Evolutionary conservation across 169 alveolate species (phyloP), one percentile per base, ranked within the genome.

Genomic region (Plasmodium adleri): DNA sequence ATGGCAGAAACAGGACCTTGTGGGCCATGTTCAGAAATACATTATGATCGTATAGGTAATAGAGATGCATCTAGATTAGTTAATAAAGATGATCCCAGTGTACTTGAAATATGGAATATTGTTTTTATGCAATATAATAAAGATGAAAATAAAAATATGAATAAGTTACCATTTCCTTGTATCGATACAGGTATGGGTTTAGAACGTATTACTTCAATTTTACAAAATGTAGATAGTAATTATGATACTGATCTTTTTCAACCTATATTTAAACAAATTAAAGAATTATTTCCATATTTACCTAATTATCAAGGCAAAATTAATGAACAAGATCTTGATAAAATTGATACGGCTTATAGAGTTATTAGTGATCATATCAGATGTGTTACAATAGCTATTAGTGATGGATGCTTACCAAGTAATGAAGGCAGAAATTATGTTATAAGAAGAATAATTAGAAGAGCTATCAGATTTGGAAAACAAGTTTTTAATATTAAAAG

Each of bases 1-100:
- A 97, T 97, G 99, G 99, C 98, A 2, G 99, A 97, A 78, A 96
- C 98, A 2, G 99, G 99, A 22, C 99, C 99, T 9, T 97, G 99
- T 70, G 99, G 99, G 10, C 99, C 99, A 2, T 97, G 99, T 90
- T 91, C 98, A n/a, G 99, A 97, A 90, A 96, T 97, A 32, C 99
- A 97, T 94, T 97, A 93, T 87, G 99, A 97, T 88, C 92, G 97
- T 59, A 76, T 95, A 50, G 98, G 98, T 0, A 95, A 95, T 47
- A 92, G 99, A 3, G 99, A 97, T 88, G 99, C 99, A 5, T 89
- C 98, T 5, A 56, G 72, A 49, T 74, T 97, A 83, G 99, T 97
- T 60, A 97, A 97, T 76, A 94, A 90, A 83, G 99, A 97, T 87
- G 98, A 97, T 72, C 99, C 99, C 0, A 96, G 96, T 68, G 99